Evolutionary conservation across 805 yeast species (phyloP).

Genomic region (Kluyveromyces dobzhanskii): DNA sequence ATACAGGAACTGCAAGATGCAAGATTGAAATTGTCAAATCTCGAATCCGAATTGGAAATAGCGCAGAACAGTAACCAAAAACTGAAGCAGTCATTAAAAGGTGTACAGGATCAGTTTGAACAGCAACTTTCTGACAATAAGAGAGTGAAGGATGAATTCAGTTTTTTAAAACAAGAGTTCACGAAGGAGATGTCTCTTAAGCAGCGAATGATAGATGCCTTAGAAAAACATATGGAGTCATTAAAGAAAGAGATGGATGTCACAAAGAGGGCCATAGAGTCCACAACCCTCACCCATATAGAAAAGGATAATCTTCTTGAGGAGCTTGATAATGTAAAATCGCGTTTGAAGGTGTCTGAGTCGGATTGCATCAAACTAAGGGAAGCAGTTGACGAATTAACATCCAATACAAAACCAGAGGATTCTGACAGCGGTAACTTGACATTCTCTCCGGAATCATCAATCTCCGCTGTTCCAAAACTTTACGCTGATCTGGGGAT

Average conservation of each 20-base stretch:
- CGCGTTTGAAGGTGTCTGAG: conserved; percentile 30
- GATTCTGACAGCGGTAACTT: conserved; percentile 8
- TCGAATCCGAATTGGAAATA: conserved; percentile 11
- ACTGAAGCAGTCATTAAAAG: conserved; percentile 16
- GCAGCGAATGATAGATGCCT: conserved; percentile 49
- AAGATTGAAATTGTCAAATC: conserved; percentile 3
- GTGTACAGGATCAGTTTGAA: conserved; percentile 34
- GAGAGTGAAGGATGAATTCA: conserved; percentile 36
- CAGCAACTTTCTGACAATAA: conserved; percentile 38
- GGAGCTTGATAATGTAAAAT: conserved; percentile 21
- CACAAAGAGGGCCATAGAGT: conserved; percentile 33
- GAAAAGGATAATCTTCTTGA: conserved; percentile 29
- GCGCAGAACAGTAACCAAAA: conserved; percentile 27
- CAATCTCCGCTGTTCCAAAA: conserved; percentile 5
- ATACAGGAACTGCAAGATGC: conserved; percentile 15
- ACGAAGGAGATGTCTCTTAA: conserved; percentile 51
- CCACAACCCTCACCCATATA: conserved; percentile 30
- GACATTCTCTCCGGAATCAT: conserved; percentile 9
- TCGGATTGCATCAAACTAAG: conserved; percentile 33
- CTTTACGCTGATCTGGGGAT: conserved; percentile 56
- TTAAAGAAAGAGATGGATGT: conserved; percentile 41
- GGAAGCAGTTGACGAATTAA: conserved; percentile 36
- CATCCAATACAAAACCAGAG: conserved; percentile 15
- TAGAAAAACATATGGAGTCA: conserved; percentile 28
- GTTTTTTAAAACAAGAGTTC: conserved; percentile 41